Percentiles rank a stretch among this genome's conserved stretches.
These are phyloP conservation scores for Diaporthe longicolla DNA, from an alignment of 2,329 filamentous ascomycete species.

Conservation along the genomic window DNA sequence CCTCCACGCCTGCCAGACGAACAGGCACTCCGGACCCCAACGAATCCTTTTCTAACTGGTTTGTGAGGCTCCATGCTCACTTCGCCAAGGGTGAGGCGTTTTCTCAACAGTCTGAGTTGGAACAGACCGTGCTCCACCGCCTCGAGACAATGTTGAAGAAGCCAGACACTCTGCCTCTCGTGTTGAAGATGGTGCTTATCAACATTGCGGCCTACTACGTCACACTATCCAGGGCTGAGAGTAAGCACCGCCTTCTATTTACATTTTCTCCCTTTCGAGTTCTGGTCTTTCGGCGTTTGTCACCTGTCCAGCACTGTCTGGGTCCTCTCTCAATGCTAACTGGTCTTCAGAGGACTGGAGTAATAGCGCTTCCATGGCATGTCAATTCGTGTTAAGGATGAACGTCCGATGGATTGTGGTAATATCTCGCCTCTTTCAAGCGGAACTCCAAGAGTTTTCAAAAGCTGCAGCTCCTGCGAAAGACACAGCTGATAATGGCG, in stretches of 20 bases:
- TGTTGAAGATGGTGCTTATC: slow-evolving; percentile 86
- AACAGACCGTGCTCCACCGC: slow-evolving; percentile 86
- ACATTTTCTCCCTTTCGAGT: neutral
- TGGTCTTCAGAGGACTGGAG: slow-evolving; percentile 60
- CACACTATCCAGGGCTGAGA: slow-evolving; percentile 72
- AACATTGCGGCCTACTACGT: slow-evolving; percentile 89
- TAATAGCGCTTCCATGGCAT: slow-evolving; percentile 61
- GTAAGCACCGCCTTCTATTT: slow-evolving; percentile 55
- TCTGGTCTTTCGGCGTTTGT: neutral
- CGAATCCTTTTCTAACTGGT: slow-evolving; percentile 82
- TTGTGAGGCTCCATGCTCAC: slow-evolving; percentile 86
- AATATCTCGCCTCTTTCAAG: slow-evolving; percentile 77
- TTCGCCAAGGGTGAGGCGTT: slow-evolving; percentile 85
- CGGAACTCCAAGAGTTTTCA: slow-evolving; percentile 72
- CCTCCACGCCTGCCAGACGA: slow-evolving; percentile 51
- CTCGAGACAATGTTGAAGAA: slow-evolving; percentile 81
- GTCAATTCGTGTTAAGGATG: slow-evolving; percentile 79
- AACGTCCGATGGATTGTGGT: slow-evolving; percentile 84
- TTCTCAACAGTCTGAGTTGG: slow-evolving; percentile 82
- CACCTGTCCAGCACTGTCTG: slow-evolving; percentile 21
- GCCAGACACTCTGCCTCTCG: slow-evolving; percentile 71
- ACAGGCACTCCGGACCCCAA: slow-evolving; percentile 65
- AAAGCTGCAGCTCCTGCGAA: slow-evolving; percentile 60
- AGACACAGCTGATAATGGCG: slow-evolving; percentile 49
- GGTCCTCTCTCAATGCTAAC: slow-evolving; percentile 41